A percentile compares a stretch with the other conserved stretches of the same genome.
Evolutionary conservation across 306 rosid species (phyloP).

Genomic region (Benincasa hispida): DNA sequence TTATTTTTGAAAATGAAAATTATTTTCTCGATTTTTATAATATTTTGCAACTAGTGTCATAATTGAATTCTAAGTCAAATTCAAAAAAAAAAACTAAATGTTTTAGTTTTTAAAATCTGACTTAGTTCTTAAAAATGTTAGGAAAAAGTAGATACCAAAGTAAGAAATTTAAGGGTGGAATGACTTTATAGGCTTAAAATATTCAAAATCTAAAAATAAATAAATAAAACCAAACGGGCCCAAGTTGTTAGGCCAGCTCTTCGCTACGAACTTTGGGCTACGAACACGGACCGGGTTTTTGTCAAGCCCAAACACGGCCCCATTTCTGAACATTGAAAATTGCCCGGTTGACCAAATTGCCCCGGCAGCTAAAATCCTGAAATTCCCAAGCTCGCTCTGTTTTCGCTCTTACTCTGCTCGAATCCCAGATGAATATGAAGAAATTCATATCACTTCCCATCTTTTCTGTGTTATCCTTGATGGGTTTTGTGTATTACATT

Average conservation of each 20-base stretch:
- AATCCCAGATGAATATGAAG: constrained; percentile 22
- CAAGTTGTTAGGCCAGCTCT: not conserved
- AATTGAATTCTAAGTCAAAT: too few relatives aligned
- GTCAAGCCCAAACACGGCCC: not conserved
- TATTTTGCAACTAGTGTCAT: too few relatives aligned
- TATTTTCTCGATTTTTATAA: too few relatives aligned
- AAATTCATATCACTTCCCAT: constrained; percentile 47
- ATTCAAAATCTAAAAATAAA: too few relatives aligned
- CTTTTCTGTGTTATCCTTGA: constrained; percentile 31
- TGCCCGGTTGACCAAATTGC: not conserved
- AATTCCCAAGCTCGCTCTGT: not conserved
- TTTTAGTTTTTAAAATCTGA: too few relatives aligned
- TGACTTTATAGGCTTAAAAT: too few relatives aligned
- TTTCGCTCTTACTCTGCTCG: not conserved
- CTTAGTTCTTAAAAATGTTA: too few relatives aligned
- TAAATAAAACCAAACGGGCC: too few relatives aligned
- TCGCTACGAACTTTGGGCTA: not conserved
- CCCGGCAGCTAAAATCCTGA: not conserved
- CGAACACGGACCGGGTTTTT: not conserved
- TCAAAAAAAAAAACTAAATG: too few relatives aligned
- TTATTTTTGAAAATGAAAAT: too few relatives aligned
- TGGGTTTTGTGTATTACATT: constrained; percentile 38
- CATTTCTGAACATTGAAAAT: not conserved
- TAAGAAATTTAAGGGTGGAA: too few relatives aligned
- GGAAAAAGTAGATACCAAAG: too few relatives aligned